Evolutionary conservation across 495 filamentous ascomycete species (phyloP).

Genomic region (Penicillium pulvis): DNA sequence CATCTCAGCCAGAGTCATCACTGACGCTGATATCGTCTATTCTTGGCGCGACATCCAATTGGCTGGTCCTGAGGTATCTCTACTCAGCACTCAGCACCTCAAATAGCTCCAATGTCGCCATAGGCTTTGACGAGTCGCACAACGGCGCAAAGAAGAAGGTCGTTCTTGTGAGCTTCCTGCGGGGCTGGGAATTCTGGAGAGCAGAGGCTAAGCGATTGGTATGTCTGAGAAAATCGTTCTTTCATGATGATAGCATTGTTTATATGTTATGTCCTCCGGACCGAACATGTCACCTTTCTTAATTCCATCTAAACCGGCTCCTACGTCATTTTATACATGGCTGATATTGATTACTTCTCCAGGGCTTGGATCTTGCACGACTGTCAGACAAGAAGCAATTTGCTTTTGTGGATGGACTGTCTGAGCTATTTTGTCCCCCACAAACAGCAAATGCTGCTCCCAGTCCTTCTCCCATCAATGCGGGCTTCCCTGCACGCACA

Average conservation of each 20-base stretch:
- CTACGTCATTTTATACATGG: conserved; percentile 3
- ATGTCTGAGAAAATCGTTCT: conserved; percentile 22
- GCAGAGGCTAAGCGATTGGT: conserved; percentile 62
- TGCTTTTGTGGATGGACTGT: conserved; percentile 73
- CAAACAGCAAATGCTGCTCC: conserved; percentile 21
- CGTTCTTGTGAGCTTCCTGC: conserved; percentile 77
- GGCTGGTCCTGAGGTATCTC: conserved; percentile 69
- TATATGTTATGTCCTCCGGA: neutral
- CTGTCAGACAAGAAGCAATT: conserved; percentile 59
- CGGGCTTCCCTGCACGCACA: conserved; percentile 28
- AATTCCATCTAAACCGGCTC: neutral
- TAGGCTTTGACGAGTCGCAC: conserved; percentile 26
- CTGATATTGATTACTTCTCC: conserved; percentile 6
- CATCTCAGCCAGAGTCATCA: conserved; percentile 46
- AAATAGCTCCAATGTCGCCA: conserved; percentile 21
- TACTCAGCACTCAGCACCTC: conserved; percentile 51
- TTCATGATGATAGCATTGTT: neutral
- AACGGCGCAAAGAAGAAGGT: conserved; percentile 51
- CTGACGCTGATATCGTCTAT: conserved; percentile 74
- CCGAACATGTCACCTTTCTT: neutral
- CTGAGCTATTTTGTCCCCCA: conserved; percentile 50
- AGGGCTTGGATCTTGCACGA: conserved; percentile 72
- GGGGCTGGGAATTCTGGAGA: conserved; percentile 76
- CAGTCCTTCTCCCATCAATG: conserved; percentile 14
- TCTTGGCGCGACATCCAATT: conserved; percentile 71